Percentiles rank a stretch among this genome's conserved stretches.
These are phyloP conservation scores for Thermothelomyces thermophilus DNA, from an alignment of 2,329 filamentous ascomycete species.

Conservation along the genomic window DNA sequence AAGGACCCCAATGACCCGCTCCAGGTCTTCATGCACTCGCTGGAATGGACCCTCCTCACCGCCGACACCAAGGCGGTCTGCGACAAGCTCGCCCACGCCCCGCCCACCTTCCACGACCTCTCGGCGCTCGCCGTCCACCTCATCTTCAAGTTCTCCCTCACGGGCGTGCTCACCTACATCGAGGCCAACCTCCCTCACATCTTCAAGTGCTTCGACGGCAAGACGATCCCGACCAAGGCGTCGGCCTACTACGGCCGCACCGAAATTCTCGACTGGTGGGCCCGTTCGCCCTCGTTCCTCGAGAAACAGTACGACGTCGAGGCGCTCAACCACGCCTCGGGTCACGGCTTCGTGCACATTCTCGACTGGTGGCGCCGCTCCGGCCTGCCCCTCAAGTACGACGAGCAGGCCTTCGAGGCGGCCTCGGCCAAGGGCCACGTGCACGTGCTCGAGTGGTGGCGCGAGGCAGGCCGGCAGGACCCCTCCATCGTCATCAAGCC, in stretches of 20 bases:
- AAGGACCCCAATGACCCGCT: slow-evolving; percentile 56
- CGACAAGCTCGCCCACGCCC: slow-evolving; percentile 63
- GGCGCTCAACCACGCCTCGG: slow-evolving; percentile 80
- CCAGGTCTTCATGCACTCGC: slow-evolving; percentile 65
- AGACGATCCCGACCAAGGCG: slow-evolving; percentile 79
- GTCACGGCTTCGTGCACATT: slow-evolving; percentile 75
- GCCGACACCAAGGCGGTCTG: slow-evolving; percentile 65
- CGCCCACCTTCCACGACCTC: slow-evolving; percentile 62
- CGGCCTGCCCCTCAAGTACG: slow-evolving; percentile 74
- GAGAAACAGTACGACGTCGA: slow-evolving; percentile 82
- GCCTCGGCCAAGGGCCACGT: slow-evolving; percentile 79
- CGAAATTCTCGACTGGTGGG: slow-evolving; percentile 88
- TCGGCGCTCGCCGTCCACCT: slow-evolving; percentile 79
- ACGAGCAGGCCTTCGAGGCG: slow-evolving; percentile 78
- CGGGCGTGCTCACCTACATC: slow-evolving; percentile 65
- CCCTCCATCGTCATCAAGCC: slow-evolving; percentile 62
- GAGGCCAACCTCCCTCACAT: slow-evolving; percentile 60
- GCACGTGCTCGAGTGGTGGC: slow-evolving; percentile 92
- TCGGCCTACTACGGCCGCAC: slow-evolving; percentile 79
- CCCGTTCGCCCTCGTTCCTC: slow-evolving; percentile 70
- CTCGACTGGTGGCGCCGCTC: slow-evolving; percentile 84
- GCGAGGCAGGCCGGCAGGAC: slow-evolving; percentile 56
- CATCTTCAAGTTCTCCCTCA: slow-evolving; percentile 85
- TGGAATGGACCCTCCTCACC: slow-evolving; percentile 80
- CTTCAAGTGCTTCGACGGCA: slow-evolving; percentile 80